These are phyloP conservation scores for Candida caryicola DNA, from an alignment of 805 yeast species.

Conservation along the genomic window DNA sequence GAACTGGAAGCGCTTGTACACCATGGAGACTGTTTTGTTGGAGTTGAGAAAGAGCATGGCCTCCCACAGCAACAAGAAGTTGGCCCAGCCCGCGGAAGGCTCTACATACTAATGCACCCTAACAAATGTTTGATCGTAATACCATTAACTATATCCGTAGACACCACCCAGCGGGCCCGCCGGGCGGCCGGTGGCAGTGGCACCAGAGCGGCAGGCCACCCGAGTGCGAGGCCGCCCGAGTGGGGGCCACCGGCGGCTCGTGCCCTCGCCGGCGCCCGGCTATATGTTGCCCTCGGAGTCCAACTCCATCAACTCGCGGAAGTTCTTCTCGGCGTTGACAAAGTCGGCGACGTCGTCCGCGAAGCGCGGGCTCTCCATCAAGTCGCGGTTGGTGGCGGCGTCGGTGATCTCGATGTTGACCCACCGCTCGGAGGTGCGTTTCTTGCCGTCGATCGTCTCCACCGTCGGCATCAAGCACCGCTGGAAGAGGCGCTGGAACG, in stretches of 20 bases:
- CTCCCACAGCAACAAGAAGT: conserved; percentile 70
- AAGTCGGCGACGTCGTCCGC: conserved; percentile 31
- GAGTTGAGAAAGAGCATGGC: conserved; percentile 90
- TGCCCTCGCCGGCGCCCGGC: too few species aligned
- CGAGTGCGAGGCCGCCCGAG: too few species aligned
- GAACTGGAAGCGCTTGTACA: conserved; percentile 85
- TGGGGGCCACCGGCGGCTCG: too few species aligned
- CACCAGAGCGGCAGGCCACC: too few species aligned
- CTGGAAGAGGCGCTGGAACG: conserved; percentile 42
- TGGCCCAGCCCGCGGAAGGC: conserved; percentile 92
- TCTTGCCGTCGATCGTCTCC: conserved; percentile 24
- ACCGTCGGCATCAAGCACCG: conserved; percentile 31
- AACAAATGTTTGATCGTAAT: too few species aligned
- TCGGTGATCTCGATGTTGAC: conserved; percentile 40
- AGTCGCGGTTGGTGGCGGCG: conserved; percentile 26
- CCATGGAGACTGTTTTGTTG: conserved; percentile 88
- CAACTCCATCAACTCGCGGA: conserved; percentile 30
- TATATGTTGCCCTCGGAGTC: conserved; percentile 9
- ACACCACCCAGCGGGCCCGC: too few species aligned
- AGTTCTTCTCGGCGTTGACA: conserved; percentile 36
- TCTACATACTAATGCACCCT: too few species aligned
- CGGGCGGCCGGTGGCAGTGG: too few species aligned
- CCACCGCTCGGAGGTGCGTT: conserved; percentile 27
- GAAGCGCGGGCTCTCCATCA: conserved; percentile 19
- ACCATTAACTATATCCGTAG: too few species aligned